Evolutionary conservation across 192 early-diverging fungal genomes (phyloP).

Genomic region (Coemansia sp.): DNA sequence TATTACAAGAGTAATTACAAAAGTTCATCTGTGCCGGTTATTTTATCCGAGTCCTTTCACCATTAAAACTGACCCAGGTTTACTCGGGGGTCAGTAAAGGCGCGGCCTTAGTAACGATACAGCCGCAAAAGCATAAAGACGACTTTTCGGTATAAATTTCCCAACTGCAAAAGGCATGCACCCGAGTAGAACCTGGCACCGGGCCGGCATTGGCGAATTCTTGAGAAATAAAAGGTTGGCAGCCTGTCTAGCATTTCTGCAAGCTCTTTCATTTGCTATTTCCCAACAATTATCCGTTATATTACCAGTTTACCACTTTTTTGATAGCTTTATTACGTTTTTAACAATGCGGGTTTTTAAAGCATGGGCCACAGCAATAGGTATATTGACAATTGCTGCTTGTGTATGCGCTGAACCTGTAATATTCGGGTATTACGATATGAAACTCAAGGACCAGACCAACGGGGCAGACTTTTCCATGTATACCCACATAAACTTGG

Average conservation of each 20-base stretch:
- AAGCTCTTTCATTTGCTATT: not conserved
- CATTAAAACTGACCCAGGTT: too few relatives aligned
- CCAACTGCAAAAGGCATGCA: too few relatives aligned
- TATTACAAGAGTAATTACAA: too few relatives aligned
- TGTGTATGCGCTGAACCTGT: not conserved
- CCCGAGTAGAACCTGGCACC: too few relatives aligned
- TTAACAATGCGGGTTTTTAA: not conserved
- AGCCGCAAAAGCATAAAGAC: too few relatives aligned
- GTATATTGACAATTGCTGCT: not conserved
- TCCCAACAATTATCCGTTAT: not conserved
- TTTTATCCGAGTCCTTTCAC: too few relatives aligned
- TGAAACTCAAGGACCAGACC: conserved; percentile 18
- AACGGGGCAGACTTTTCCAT: conserved; percentile 30
- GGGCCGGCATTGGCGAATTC: too few relatives aligned
- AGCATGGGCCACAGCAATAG: not conserved
- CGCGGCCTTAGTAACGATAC: too few relatives aligned
- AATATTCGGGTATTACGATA: conserved; percentile 41
- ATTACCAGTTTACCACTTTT: not conserved
- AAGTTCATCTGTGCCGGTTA: too few relatives aligned
- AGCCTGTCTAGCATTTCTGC: not conserved
- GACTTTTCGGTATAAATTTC: too few relatives aligned
- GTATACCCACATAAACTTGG: conserved; percentile 70
- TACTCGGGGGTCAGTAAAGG: too few relatives aligned
- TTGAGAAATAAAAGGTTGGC: not conserved
- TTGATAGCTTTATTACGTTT: not conserved